Evolutionary conservation across 768 basidiomycete genomes (phyloP), one percentile per base, ranked within the genome.

Genomic region (Boletus sp.): DNA sequence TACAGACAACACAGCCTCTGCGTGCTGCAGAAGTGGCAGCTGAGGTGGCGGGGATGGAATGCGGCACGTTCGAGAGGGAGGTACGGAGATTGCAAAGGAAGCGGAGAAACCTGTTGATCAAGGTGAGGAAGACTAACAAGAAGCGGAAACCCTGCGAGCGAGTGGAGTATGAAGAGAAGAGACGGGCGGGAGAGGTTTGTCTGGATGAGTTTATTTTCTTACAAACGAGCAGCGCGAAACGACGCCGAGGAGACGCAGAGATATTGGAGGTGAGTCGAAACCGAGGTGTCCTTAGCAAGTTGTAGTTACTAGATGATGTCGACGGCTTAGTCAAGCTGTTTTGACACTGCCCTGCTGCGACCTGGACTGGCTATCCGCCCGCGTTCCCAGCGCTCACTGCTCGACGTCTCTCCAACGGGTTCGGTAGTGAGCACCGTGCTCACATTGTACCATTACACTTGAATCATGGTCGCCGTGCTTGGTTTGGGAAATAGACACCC

Each of bases 131-230:
- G 89, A 95, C 68, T 76, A 93, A 92, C 72, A 93, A 90, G 75
- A 88, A 96, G 71, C 82, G 85, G 63, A 95, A 95, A 73, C 72
- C 96, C 63, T 96, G 94, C 70, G 92, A 93, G 72, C 88, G 88
- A 74, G 90, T 97, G 83, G 92, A 93, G 74, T 83, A 90, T 68
- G 85, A 86, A 60, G 82, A 95, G 68, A 79, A 81, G 69, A 90
- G 87, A 73, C 85, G 85, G 56, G 77, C 78, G 14, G 74, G 79
- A 25, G 91, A 96, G 88, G 94, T 94, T 69, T 61, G 86, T 75
- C 25, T 48, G 53, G 7, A 21, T 29, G 30, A 37, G 38, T 29
- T 35, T 38, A 27, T 45, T 27, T 25, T 17, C 58, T 69, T 51
- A 63, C 43, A 47, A 32, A 47, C 54, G 7, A 13, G 30, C 65